These are phyloP conservation scores for Phytophthora melonis DNA, from an alignment of 352 stramenopile genomes.

Conservation along the genomic window DNA sequence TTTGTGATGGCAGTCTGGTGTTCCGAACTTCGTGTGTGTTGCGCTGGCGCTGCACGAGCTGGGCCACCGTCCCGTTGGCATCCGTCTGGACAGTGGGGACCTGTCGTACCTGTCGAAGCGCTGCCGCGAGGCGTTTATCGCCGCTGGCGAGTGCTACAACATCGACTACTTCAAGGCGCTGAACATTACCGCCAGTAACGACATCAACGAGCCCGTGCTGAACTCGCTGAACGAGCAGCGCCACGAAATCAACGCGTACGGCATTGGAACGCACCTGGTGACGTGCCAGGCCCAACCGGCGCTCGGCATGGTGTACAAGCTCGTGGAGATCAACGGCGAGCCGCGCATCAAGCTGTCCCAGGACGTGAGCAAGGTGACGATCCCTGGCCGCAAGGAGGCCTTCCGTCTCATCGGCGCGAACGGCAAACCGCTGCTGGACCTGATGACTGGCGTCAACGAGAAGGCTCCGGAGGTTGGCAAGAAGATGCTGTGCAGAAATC, in stretches of 20 bases:
- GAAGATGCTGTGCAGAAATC: slow-evolving; percentile 95
- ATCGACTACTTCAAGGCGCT: slow-evolving; percentile 85
- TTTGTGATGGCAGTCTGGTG: slow-evolving; percentile 77
- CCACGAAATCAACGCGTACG: slow-evolving; percentile 96
- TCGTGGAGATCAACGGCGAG: slow-evolving; percentile 97
- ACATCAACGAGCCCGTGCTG: slow-evolving; percentile 99
- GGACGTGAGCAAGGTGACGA: slow-evolving; percentile 96
- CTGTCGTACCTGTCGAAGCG: slow-evolving; percentile 95
- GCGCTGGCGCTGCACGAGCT: slow-evolving; percentile 94
- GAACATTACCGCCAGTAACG: slow-evolving; percentile 98
- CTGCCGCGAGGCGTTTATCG: slow-evolving; percentile 75
- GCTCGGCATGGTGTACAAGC: slow-evolving; percentile 99
- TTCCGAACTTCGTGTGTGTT: slow-evolving; percentile 98
- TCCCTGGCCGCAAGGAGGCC: slow-evolving; percentile 90
- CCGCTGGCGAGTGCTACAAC: slow-evolving; percentile 57
- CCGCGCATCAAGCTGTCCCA: slow-evolving; percentile 99
- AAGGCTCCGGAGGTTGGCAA: slow-evolving; percentile 81
- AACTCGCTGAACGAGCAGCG: slow-evolving; percentile 95
- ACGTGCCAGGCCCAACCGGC: slow-evolving; percentile 99
- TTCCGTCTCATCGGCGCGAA: slow-evolving; percentile 93
- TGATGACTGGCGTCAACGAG: slow-evolving; percentile 92
- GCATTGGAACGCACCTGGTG: slow-evolving; percentile 96
- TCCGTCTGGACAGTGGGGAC: slow-evolving; percentile 99
- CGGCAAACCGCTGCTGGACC: slow-evolving; percentile 88
- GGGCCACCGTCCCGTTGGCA: slow-evolving; percentile 92